Base-by-base conservation (phyloP, 129 eudicot genomes). In the Artemisia annua region DNA sequence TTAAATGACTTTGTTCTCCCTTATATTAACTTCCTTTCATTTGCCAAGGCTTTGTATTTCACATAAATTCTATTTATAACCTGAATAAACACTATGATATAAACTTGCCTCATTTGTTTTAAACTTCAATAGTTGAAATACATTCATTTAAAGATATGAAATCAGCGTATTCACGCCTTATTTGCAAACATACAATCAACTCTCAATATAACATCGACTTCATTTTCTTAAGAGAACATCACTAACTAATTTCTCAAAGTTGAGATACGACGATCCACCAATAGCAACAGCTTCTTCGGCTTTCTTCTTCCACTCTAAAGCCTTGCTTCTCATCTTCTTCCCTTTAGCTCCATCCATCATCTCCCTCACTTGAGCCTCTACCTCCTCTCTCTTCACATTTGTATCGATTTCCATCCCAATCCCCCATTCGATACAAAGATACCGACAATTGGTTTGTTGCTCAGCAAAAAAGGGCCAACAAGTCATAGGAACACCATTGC, bases 391-490 rank as follows among this genome's bases (percentile, higher is more conserved):
- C 87, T 80, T 83, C 77, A 86, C 90, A 53, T 84, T 24, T 0
- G 68, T 83, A 73, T 86, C 84, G 2, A 88, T 89, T 80, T 83
- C 96, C 88, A 85, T 75, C 6, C 87, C 88, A 10, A 82, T 77
- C 60, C 70, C 91, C 89, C 87, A 82, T 51, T 82, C 84, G 12
- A 48, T 81, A 10, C 95, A 84, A 67, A 90, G 71, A 19, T 80
- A 90, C 65, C 86, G 69, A 26, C 90, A 82, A 48, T 86, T 86
- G 17, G 85, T 89, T 35, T 63, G 89, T 55, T 89, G 96, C 28
- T 89, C 91, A 0, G 96, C 86, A 17, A 89, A 89, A 61, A 89
- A 89, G 0, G 96, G 96, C 96, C 91, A 89, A 43, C 91, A 89
- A 16, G 86, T 79, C 75, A 89, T 48, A 0, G 96, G 96, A 18